Percentiles rank a stretch among this genome's conserved stretches.
phyloP scores from a whole-genome alignment of 2,329 filamentous ascomycete genomes.

The Dactylellina leptospora region DNA sequence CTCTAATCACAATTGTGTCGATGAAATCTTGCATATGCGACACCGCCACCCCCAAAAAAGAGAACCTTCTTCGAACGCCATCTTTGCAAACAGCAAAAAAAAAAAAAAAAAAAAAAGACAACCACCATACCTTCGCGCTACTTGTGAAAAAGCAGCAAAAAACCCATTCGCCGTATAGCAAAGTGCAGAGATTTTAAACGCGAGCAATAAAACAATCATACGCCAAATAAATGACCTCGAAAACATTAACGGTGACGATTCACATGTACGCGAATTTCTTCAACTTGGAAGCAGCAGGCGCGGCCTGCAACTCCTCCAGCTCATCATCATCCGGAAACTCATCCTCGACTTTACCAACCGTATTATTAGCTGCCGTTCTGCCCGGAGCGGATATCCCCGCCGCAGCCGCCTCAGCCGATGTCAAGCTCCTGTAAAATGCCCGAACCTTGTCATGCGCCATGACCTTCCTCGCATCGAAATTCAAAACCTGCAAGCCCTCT shows the following conservation, averaged over 20 bases:
- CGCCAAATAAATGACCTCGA: neutral
- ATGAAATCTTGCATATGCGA: too few species aligned
- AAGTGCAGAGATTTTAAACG: conserved; percentile 31
- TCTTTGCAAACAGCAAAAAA: conserved; percentile 4
- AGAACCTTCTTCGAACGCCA: neutral
- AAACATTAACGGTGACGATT: too few species aligned
- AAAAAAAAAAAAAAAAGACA: too few species aligned
- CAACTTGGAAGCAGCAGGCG: conserved; percentile 14
- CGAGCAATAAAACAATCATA: neutral
- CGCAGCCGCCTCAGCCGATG: conserved; percentile 71
- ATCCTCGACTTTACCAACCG: conserved; percentile 53
- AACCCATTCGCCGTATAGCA: conserved; percentile 1
- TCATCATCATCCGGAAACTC: conserved; percentile 57
- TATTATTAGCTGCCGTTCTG: neutral
- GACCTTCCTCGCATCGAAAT: conserved; percentile 89
- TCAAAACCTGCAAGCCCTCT: conserved; percentile 82
- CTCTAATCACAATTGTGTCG: too few species aligned
- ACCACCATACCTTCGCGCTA: too few species aligned
- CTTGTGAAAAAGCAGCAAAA: neutral
- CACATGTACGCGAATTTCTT: conserved; percentile 33
- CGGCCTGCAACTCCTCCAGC: conserved; percentile 12
- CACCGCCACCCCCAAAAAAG: neutral
- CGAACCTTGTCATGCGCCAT: conserved; percentile 91
- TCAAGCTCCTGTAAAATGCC: conserved; percentile 83
- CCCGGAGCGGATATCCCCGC: conserved; percentile 11